A percentile compares a stretch with the other conserved stretches of the same genome.
phyloP scores from a whole-genome alignment of 805 yeast species.

The Candida xiaguanensis region DNA sequence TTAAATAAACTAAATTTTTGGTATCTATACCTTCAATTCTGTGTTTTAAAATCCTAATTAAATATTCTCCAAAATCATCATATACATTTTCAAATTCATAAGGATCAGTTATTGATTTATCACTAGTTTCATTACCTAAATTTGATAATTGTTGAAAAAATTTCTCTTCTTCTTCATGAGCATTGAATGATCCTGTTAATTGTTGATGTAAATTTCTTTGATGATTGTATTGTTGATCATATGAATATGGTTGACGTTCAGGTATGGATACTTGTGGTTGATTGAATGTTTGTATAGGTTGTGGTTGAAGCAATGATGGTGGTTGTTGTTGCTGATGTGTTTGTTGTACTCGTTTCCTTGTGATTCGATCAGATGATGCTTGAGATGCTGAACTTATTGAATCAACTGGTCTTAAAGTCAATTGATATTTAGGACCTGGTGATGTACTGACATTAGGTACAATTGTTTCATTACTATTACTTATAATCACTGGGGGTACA shows the following conservation, averaged over 20 bases:
- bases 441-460: slow-evolving; percentile 1
- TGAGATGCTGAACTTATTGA: background rate
- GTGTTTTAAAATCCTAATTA: slow-evolving; percentile 5
- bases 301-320: background rate
- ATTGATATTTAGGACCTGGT: slow-evolving; percentile 7
- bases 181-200: slow-evolving; percentile 7
- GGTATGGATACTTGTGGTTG: background rate
- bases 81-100: slow-evolving; percentile 11
- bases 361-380: background rate
- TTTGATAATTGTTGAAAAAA: slow-evolving; percentile 10
- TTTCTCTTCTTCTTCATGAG: slow-evolving; percentile 10
- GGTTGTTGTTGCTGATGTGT: slow-evolving; percentile 1
- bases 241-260: background rate
- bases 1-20: slow-evolving; percentile 11
- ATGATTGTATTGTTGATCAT: slow-evolving; percentile 4
- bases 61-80: slow-evolving; percentile 10
- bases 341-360: background rate
- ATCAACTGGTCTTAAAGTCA: slow-evolving; percentile 6
- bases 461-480: slow-evolving; percentile 4
- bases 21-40: slow-evolving; percentile 6
- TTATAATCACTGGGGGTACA: slow-evolving; percentile 11
- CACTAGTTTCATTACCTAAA: slow-evolving; percentile 9
- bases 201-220: slow-evolving; percentile 8
- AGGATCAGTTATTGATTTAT: slow-evolving; percentile 8
- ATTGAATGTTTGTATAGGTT: background rate